A percentile compares a stretch with the other conserved stretches of the same genome.
These are phyloP conservation scores for Pistacia atlantica DNA, from an alignment of 345 rosid species.

Conservation along the genomic window DNA sequence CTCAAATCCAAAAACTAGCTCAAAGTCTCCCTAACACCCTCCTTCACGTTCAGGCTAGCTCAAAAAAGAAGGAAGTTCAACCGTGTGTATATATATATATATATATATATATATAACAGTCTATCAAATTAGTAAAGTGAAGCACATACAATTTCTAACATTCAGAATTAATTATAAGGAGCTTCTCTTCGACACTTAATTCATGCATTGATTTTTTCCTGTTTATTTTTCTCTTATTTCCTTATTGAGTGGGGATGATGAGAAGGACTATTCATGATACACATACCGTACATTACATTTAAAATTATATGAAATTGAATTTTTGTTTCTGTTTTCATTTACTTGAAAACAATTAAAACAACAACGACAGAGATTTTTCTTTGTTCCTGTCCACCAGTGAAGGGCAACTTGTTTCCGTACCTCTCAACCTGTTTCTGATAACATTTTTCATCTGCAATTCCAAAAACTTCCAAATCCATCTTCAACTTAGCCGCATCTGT, in stretches of 20 bases:
- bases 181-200: too few relatives aligned
- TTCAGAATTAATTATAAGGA: too few relatives aligned
- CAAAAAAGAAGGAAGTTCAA: too few relatives aligned
- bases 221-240: not conserved
- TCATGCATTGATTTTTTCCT: too few relatives aligned
- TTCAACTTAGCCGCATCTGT: too few relatives aligned
- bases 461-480: not conserved
- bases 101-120: too few relatives aligned
- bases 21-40: too few relatives aligned
- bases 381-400: not conserved
- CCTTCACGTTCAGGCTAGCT: too few relatives aligned
- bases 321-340: not conserved
- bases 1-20: too few relatives aligned
- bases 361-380: not conserved
- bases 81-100: too few relatives aligned
- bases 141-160: too few relatives aligned
- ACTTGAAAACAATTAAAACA: not conserved
- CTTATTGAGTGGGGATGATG: not conserved
- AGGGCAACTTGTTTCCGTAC: constrained; percentile 5
- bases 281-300: not conserved
- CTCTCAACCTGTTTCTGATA: constrained; percentile 9
- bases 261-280: not conserved
- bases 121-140: too few relatives aligned
- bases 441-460: not conserved
- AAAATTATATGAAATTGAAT: not conserved